Conservation (phyloP, 345 rosid genomes). For the Toxicodendron radicans region DNA sequence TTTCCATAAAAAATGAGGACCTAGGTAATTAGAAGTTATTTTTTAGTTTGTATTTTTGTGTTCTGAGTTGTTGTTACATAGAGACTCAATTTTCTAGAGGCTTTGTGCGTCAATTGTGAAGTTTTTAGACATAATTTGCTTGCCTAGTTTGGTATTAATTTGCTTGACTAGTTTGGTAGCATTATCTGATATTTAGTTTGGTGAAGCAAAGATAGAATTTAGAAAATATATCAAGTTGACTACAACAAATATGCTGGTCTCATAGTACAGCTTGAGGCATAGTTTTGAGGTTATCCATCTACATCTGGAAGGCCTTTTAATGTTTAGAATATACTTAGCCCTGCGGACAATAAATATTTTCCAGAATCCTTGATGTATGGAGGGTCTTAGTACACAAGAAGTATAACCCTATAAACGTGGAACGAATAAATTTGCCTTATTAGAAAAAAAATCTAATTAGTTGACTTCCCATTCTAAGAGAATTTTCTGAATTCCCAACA, state of each 20-base stretch:
- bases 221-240: conserved; percentile 1
- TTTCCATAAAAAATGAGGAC: background rate
- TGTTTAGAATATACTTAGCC: too few species aligned
- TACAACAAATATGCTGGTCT: background rate
- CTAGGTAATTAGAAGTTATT: background rate
- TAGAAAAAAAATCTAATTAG: too few species aligned
- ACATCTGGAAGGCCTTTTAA: too few species aligned
- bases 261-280: background rate
- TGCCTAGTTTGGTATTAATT: background rate
- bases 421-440: too few species aligned
- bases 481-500: too few species aligned
- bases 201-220: background rate
- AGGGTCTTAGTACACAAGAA: too few species aligned
- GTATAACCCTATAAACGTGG: too few species aligned
- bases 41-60: background rate
- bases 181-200: conserved; percentile 7
- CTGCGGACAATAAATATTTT: too few species aligned
- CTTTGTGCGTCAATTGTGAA: conserved; percentile 1
- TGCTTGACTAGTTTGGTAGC: background rate
- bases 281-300: background rate
- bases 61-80: background rate
- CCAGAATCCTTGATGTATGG: too few species aligned
- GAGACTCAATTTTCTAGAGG: background rate
- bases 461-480: too few species aligned
- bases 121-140: background rate